Conservation (phyloP, 2,329 filamentous ascomycete genomes). For the Camptophora hylomeconis region DNA sequence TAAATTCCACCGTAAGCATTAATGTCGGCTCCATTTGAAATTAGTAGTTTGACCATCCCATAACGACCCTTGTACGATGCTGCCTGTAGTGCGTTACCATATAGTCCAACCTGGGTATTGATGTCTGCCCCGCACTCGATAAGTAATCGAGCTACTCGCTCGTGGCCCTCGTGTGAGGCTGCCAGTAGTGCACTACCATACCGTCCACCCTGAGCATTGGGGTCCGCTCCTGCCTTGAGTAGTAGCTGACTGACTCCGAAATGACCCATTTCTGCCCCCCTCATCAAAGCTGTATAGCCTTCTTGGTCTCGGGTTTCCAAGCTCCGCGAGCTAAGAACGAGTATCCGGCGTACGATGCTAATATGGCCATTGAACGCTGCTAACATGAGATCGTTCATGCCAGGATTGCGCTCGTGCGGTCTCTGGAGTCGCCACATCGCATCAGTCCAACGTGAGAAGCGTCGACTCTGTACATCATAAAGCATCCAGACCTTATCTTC, state of each 20-base stretch:
- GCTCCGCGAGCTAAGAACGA: too few relatives aligned
- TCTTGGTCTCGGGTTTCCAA: too few relatives aligned
- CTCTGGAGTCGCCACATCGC: too few relatives aligned
- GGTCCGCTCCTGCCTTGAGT: conserved; percentile 1
- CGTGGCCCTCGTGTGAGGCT: conserved; percentile 2
- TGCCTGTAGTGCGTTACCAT: conserved; percentile 4
- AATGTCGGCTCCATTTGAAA: conserved; percentile 14
- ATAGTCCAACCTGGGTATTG: conserved; percentile 3
- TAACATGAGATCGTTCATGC: too few relatives aligned
- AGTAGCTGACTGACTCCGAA: conserved; percentile 4
- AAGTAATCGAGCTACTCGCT: conserved; percentile 4
- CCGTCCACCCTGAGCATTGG: conserved; percentile 2
- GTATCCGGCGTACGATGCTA: too few relatives aligned
- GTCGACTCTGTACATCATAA: too few relatives aligned
- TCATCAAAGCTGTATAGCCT: too few relatives aligned
- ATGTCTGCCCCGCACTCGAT: conserved; percentile 4
- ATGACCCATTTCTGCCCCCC: conserved; percentile 9
- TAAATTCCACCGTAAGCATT: conserved; percentile 10
- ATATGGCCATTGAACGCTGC: too few relatives aligned
- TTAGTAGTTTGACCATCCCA: conserved; percentile 12
- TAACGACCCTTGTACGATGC: conserved; percentile 2
- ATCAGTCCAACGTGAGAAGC: too few relatives aligned
- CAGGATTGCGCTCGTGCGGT: too few relatives aligned
- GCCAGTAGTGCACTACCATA: conserved; percentile 6
- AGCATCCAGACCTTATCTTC: too few relatives aligned